phyloP scores from a whole-genome alignment of 768 basidiomycete genomes.

The Russula ochroleuca region DNA sequence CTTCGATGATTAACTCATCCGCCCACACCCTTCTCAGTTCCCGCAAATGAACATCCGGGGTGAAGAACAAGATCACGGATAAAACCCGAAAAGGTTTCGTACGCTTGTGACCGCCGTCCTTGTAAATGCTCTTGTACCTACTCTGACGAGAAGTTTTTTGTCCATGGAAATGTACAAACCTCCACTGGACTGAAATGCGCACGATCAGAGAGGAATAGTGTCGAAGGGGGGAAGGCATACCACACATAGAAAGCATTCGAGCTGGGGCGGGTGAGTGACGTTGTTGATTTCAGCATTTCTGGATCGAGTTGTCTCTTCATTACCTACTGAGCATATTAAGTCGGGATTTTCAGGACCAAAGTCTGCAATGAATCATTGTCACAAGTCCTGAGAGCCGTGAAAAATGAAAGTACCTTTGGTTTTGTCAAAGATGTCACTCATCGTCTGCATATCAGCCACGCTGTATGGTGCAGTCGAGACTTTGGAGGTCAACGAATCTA shows the following conservation, averaged over 20 bases:
- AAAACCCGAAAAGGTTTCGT: conserved; percentile 1
- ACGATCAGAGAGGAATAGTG: not conserved
- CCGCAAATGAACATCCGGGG: conserved; percentile 17
- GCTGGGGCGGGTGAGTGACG: not conserved
- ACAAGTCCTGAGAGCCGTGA: not conserved
- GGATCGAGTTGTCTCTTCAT: not conserved
- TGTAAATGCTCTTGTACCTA: conserved; percentile 11
- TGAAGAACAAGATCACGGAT: conserved; percentile 12
- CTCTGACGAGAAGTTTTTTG: conserved; percentile 13
- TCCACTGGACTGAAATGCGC: conserved; percentile 3
- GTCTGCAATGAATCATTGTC: not conserved
- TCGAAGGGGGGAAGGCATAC: not conserved
- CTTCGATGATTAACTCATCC: conserved; percentile 14
- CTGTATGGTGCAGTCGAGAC: conserved; percentile 14
- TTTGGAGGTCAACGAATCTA: conserved; percentile 17
- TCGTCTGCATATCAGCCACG: conserved; percentile 8
- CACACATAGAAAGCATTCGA: conserved; percentile 11
- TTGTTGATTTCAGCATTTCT: not conserved
- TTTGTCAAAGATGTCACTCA: conserved; percentile 10
- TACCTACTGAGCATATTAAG: conserved; percentile 14
- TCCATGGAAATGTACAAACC: conserved; percentile 15
- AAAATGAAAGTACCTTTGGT: not conserved
- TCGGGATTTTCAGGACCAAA: not conserved
- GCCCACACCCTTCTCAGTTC: conserved; percentile 16
- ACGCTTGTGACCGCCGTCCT: not conserved